Evolutionary conservation across 192 early-diverging fungal species (phyloP), one percentile per base, ranked within the genome.

Genomic region (Podila verticillata): DNA sequence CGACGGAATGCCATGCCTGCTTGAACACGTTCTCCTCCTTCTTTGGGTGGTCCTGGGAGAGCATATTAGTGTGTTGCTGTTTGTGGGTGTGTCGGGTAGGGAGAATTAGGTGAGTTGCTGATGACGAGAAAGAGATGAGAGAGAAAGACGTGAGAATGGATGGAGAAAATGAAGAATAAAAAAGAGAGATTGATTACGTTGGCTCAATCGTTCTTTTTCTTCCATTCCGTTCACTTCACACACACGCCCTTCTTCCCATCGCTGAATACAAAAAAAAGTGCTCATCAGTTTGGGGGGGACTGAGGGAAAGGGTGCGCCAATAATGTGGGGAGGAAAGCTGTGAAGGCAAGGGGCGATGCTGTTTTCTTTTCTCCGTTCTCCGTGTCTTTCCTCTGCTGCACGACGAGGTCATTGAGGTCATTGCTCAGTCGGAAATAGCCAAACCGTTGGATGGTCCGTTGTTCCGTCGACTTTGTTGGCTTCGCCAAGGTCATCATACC

Each of bases 1-100:
- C 75, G 22, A 79, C 75, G 20, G 63, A 62, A 65, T 79, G 69
- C 68, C 63, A 66, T 35, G 75, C 75, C 0, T 79, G 75, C 60
- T 67, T 79, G 60, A 79, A 71, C 34, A 61, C 54, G 75, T 67
- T 71, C 48, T 79, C 75, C 1, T 77, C 74, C 34, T 78, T 78
- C 28, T 64, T 48, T 49, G 39, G 12, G 24, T 58, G 24, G 17
- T 63, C 48, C 7, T 68, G 74, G 30, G 66, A 66, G 19, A 65
- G 61, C 74, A 75, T 75, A 39, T 22, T 61, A 10, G 32, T 57
- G 22, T 15, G 36, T 6, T 8, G 6, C 0, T 39, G 36, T 0
- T 39, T 36, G 22, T 32, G 32, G 48, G 7, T 32, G 36, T 17
- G 54, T n/a, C n/a, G n/a, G n/a, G n/a, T n/a, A n/a, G n/a, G n/a